Evolutionary conservation across 805 yeast genomes (phyloP).

Genomic region (Lachancea waltii): DNA sequence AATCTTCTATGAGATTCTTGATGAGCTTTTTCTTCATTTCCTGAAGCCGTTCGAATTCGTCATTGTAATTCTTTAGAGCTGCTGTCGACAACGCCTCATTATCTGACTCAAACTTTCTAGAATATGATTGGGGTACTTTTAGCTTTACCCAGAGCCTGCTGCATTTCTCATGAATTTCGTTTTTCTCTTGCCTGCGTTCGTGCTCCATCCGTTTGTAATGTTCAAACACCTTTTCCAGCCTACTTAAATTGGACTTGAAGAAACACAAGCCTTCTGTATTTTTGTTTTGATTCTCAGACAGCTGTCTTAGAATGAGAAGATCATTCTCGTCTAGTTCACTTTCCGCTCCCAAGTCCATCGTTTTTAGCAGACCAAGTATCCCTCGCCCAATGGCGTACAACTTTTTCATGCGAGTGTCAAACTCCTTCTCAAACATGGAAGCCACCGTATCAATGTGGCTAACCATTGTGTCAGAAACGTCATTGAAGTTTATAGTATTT

Average conservation of each 20-base stretch:
- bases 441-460: constrained; percentile 1
- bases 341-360: constrained; percentile 5
- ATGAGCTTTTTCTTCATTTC: constrained; percentile 57
- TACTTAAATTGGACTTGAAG: constrained; percentile 3
- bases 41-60: constrained; percentile 52
- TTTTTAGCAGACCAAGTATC: neutral
- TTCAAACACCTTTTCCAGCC: constrained; percentile 13
- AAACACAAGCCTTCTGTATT: neutral
- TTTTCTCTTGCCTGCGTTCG: constrained; percentile 33
- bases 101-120: constrained; percentile 35
- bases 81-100: constrained; percentile 43
- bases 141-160: constrained; percentile 50
- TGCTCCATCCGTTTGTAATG: constrained; percentile 22
- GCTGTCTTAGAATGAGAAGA: neutral
- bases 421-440: constrained; percentile 9
- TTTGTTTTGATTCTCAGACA: neutral
- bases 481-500: constrained; percentile 15
- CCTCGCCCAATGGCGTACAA: neutral
- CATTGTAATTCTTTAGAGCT: constrained; percentile 45
- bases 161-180: constrained; percentile 36
- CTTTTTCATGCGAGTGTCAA: constrained; percentile 1
- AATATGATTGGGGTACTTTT: constrained; percentile 39
- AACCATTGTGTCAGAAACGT: constrained; percentile 11
- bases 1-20: constrained; percentile 58
- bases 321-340: constrained; percentile 12